Evolutionary conservation across 225 moss, liverwort and hornwort species (phyloP), one percentile per base, ranked within the genome.

Genomic region (Polytrichum formosum): DNA sequence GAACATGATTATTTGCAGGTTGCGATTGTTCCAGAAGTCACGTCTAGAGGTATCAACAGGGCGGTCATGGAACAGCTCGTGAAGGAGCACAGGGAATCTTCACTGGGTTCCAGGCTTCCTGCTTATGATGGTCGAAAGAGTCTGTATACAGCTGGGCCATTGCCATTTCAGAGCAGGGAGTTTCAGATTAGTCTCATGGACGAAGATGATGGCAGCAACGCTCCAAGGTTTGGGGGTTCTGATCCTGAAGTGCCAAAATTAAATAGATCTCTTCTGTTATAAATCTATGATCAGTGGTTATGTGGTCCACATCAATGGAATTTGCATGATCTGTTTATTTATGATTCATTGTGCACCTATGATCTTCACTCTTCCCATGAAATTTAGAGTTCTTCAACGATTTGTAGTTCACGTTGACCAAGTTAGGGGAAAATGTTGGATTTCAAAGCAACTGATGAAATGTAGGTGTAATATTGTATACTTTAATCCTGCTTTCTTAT

Each of bases 1-100:
- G 23, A 59, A 20, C 21, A 29, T 46, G n/a, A 22, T 46, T 2
- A 46, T 46, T 72, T 73, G 26, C 85, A 98, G 97, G 97, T 98
- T 66, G 91, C 97, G 16, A 94, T 98, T 13, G 85, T 93, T 27
- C 97, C 97, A 1, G 97, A 98, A 81, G 94, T 98, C 5, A 92
- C 97, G 0, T 98, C 97, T 5, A 88, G 97, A 25, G 97, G 94
- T 6, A 94, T 98, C 10, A 98, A 94, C n/a, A 83, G 97, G 74
- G 97, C 97, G 19, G 97, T 98, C 0, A 98, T 98, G 92, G 92
- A 98, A 73, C 92, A 87, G 73, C 82, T 98, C 2, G 92, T 98
- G 7, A 91, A 82, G 68, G 83, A 88, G 6, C 82, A 98, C 61
- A 80, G 92, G 18, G 94, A 98, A 23, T 85, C 77, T 13, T 81